phyloP scores from a whole-genome alignment of 2,329 filamentous ascomycete species.

The Beauveria pseudobassiana region DNA sequence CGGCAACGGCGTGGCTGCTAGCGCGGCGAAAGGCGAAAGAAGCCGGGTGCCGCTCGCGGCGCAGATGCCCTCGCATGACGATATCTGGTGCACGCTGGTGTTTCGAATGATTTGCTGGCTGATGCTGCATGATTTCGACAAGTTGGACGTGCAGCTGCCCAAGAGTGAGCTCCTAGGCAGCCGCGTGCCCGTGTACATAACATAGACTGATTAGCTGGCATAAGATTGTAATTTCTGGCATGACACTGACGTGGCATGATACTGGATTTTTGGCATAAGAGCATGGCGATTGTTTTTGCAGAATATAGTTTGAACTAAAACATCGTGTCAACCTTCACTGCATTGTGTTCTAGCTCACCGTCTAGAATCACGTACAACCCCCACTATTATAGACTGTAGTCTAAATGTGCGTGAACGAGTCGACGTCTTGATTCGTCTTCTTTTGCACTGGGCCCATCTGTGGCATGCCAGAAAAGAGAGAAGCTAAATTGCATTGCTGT shows the following conservation, averaged over 20 bases:
- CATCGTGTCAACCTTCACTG: too few relatives aligned
- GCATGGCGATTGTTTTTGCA: not conserved
- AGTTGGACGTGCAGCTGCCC: slow-evolving; percentile 42
- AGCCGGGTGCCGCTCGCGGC: slow-evolving; percentile 22
- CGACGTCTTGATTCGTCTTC: too few relatives aligned
- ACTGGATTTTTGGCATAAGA: not conserved
- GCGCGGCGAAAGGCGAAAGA: slow-evolving; percentile 14
- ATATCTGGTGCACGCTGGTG: slow-evolving; percentile 48
- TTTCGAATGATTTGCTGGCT: slow-evolving; percentile 54
- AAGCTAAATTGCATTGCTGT: too few relatives aligned
- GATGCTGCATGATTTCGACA: slow-evolving; percentile 49
- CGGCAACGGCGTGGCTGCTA: slow-evolving; percentile 15
- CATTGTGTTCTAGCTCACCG: too few relatives aligned
- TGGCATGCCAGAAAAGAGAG: too few relatives aligned
- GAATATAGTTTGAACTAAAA: too few relatives aligned
- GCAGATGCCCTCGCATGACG: slow-evolving; percentile 25
- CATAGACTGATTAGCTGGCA: slow-evolving; percentile 12
- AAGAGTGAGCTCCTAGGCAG: slow-evolving; percentile 48
- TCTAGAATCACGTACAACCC: too few relatives aligned
- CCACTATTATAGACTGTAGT: too few relatives aligned
- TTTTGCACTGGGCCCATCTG: too few relatives aligned
- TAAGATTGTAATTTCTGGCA: too few relatives aligned
- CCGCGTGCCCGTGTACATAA: slow-evolving; percentile 49
- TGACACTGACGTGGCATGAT: too few relatives aligned
- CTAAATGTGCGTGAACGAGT: too few relatives aligned